Conservation (phyloP, 2,329 filamentous ascomycete genomes). For the Penicillium sp. region DNA sequence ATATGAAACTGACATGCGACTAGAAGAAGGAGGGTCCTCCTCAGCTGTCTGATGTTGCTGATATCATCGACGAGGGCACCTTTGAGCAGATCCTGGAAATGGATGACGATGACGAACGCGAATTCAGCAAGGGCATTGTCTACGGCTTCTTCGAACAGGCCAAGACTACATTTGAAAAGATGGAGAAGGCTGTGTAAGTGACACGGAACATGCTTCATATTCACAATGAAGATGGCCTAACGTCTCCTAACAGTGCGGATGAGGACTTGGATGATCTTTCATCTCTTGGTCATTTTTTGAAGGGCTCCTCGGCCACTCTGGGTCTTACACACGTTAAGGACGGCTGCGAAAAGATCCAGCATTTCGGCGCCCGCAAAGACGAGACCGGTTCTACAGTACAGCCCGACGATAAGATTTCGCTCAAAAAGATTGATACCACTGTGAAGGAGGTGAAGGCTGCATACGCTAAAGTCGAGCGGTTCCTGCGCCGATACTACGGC, state of each 20-base stretch:
- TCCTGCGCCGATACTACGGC: constrained; percentile 70
- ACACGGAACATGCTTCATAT: background rate
- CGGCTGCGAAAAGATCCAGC: constrained; percentile 93
- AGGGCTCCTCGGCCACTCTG: constrained; percentile 92
- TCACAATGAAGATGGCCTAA: background rate
- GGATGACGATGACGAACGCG: constrained; percentile 85
- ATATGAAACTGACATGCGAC: background rate
- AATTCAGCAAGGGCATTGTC: constrained; percentile 87
- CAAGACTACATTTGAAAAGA: constrained; percentile 77
- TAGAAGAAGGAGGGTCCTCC: constrained; percentile 40
- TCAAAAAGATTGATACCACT: constrained; percentile 68
- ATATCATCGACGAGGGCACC: constrained; percentile 73
- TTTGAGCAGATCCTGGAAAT: constrained; percentile 98
- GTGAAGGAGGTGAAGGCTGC: constrained; percentile 72
- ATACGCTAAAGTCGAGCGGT: constrained; percentile 69
- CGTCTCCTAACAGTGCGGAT: constrained; percentile 53
- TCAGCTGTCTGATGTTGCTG: constrained; percentile 63
- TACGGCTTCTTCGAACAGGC: constrained; percentile 92
- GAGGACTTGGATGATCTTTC: constrained; percentile 74
- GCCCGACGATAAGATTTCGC: constrained; percentile 64
- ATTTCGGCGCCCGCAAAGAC: constrained; percentile 81
- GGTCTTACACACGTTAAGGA: constrained; percentile 89
- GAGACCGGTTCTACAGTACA: constrained; percentile 68
- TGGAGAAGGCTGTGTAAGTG: constrained; percentile 80
- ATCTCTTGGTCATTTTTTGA: constrained; percentile 88